A percentile compares a stretch with the other conserved stretches of the same genome.
Evolutionary conservation across 1,284 basidiomycete genomes (phyloP).

Genomic region (Ganoderma boninense): DNA sequence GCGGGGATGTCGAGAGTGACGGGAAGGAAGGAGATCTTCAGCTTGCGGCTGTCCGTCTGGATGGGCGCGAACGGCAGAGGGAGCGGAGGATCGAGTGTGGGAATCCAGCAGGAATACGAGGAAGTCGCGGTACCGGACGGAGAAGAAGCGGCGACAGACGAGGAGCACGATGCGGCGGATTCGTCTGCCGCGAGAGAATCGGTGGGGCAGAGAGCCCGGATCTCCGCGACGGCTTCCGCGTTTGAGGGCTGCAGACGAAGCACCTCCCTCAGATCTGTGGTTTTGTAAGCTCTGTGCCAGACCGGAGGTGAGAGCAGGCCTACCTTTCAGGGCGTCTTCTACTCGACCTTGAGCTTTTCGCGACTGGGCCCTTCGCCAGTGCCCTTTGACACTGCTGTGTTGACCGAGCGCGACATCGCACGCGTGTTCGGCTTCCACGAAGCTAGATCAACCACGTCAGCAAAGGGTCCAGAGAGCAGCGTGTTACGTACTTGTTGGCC

Average conservation of each 20-base stretch:
- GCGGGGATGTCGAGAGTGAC: slow-evolving; percentile 51
- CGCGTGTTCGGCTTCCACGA: slow-evolving; percentile 72
- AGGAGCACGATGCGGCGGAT: slow-evolving; percentile 22
- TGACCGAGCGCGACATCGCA: slow-evolving; percentile 68
- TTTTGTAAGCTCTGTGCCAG: background rate
- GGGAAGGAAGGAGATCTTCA: slow-evolving; percentile 59
- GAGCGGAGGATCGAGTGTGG: slow-evolving; percentile 49
- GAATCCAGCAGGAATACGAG: slow-evolving; percentile 26
- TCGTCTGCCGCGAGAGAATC: slow-evolving; percentile 20
- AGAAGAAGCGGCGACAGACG: slow-evolving; percentile 36
- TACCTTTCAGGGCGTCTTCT: slow-evolving; percentile 72
- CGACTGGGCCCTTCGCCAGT: slow-evolving; percentile 71
- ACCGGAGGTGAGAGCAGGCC: background rate
- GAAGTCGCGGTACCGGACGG: slow-evolving; percentile 28
- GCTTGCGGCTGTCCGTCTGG: slow-evolving; percentile 55
- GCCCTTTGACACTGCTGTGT: slow-evolving; percentile 70
- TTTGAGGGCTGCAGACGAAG: slow-evolving; percentile 68
- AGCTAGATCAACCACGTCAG: slow-evolving; percentile 47
- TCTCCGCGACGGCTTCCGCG: slow-evolving; percentile 62
- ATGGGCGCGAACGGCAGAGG: slow-evolving; percentile 59
- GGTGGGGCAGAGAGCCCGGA: slow-evolving; percentile 51
- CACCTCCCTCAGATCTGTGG: slow-evolving; percentile 63
- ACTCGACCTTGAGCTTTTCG: slow-evolving; percentile 61
- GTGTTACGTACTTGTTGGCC: slow-evolving; percentile 59
- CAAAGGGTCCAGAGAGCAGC: slow-evolving; percentile 16